Base-by-base conservation (phyloP, 83 land plant species). In the Thuja plicata region DNA sequence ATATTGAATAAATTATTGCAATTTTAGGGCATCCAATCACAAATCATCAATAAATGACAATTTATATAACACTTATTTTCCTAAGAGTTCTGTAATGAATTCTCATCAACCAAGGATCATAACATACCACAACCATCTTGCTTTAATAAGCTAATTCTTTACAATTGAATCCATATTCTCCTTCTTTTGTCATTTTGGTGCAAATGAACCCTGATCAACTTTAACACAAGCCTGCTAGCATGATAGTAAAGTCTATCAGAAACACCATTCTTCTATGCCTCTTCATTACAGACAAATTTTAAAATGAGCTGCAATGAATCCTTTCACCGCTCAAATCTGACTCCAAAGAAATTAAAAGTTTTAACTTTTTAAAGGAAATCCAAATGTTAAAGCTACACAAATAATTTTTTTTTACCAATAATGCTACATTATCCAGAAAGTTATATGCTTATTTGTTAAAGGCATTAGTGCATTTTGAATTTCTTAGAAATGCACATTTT, bases 131-230 rank as follows among this genome's bases (percentile, higher is more conserved):
- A n/a, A n/a, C n/a, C n/a, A n/a, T n/a, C n/a, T n/a, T n/a, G n/a
- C n/a, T n/a, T n/a, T 80, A 76, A 79, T 81, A 76, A 95, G 95
- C 12, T 91, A 88, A 85, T 95, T 94, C 83, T 88, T 92, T 8
- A 95, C 41, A 88, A 66, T 89, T 30, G 40, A 86, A 88, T 89
- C 82, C 45, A 90, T 89, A 91, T 60, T 43, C 87, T 94, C 96
- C 90, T 88, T 91, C 89, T 89, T 92, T 34, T 86, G 86, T 60
- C 93, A 86, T 54, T 95, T 94, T 74, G 86, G 89, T 46, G 92
- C 76, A 38, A 73, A 62, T 74, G 87, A 81, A 88, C 84, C 85
- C 48, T 85, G 90, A 21, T 19, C 16, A 38, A 38, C 70, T 60
- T 88, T 71, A 17, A n/a, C n/a, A n/a, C n/a, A n/a, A n/a, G n/a